phyloP scores from a whole-genome alignment of 1,284 basidiomycete species.

The Ustilago lituana region DNA sequence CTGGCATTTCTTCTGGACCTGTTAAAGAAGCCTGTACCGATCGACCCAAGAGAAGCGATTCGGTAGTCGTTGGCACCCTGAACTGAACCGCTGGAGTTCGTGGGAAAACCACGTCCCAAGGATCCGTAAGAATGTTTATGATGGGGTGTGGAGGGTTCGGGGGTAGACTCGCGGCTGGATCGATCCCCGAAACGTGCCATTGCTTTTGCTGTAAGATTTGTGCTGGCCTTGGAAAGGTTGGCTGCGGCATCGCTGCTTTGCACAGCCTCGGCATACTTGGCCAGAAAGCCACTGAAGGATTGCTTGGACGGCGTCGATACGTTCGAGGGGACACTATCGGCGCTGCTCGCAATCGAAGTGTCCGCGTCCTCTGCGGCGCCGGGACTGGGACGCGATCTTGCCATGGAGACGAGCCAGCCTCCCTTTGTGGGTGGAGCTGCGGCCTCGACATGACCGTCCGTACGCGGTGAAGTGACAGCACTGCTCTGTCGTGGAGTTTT shows the following conservation, averaged over 20 bases:
- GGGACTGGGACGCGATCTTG: conserved; percentile 12
- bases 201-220: conserved; percentile 62
- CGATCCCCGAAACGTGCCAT: conserved; percentile 51
- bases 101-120: conserved; percentile 14
- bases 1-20: conserved; percentile 18
- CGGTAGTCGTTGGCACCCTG: conserved; percentile 11
- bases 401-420: conserved; percentile 38
- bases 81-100: background rate
- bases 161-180: conserved; percentile 44
- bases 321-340: conserved; percentile 15
- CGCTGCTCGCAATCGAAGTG: conserved; percentile 22
- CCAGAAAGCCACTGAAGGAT: conserved; percentile 39
- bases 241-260: conserved; percentile 64
- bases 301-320: conserved; percentile 31
- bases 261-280: conserved; percentile 58
- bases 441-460: background rate
- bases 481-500: conserved; percentile 12
- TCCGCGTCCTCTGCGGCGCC: conserved; percentile 16
- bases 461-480: background rate
- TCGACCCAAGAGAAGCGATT: conserved; percentile 32
- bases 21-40: conserved; percentile 44
- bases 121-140: conserved; percentile 11
- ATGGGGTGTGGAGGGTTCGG: conserved; percentile 13
- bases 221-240: conserved; percentile 61
- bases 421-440: conserved; percentile 20